phyloP scores from a whole-genome alignment of 176 grass and related monocot species.

The Echinochloa phyllopogon region DNA sequence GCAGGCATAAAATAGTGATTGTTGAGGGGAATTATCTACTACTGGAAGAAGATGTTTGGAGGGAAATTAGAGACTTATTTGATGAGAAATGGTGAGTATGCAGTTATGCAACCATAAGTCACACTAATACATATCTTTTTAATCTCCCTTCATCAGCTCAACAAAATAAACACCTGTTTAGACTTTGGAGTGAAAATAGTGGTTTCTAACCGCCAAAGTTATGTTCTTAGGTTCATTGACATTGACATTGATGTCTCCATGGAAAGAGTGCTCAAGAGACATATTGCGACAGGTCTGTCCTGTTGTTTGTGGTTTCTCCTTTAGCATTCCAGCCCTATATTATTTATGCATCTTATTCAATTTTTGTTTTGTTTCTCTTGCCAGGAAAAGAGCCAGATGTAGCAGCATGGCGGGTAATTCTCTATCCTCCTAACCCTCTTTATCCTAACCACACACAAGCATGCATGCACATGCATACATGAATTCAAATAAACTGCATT shows the following conservation, averaged over 20 bases:
- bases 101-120: neutral
- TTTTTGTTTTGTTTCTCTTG: constrained; percentile 37
- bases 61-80: constrained; percentile 68
- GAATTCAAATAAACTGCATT: constrained; percentile 8
- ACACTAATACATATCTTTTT: neutral
- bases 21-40: constrained; percentile 92
- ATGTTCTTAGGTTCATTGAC: constrained; percentile 74
- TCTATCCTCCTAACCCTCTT: constrained; percentile 3
- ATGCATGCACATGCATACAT: neutral
- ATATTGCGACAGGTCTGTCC: constrained; percentile 76
- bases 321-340: constrained; percentile 5
- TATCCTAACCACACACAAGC: neutral
- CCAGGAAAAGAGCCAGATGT: constrained; percentile 87
- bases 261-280: constrained; percentile 84
- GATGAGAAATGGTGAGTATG: constrained; percentile 89
- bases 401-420: constrained; percentile 88
- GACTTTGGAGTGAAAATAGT: neutral
- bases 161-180: neutral
- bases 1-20: constrained; percentile 88
- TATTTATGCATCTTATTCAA: constrained; percentile 6
- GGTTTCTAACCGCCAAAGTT: constrained; percentile 34
- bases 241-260: constrained; percentile 83
- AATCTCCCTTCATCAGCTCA: neutral
- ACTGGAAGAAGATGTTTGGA: constrained; percentile 79
- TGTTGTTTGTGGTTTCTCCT: constrained; percentile 1